Percentiles rank a stretch among this genome's conserved stretches.
phyloP scores from a whole-genome alignment of 768 basidiomycete species.

The Pholiota molesta region DNA sequence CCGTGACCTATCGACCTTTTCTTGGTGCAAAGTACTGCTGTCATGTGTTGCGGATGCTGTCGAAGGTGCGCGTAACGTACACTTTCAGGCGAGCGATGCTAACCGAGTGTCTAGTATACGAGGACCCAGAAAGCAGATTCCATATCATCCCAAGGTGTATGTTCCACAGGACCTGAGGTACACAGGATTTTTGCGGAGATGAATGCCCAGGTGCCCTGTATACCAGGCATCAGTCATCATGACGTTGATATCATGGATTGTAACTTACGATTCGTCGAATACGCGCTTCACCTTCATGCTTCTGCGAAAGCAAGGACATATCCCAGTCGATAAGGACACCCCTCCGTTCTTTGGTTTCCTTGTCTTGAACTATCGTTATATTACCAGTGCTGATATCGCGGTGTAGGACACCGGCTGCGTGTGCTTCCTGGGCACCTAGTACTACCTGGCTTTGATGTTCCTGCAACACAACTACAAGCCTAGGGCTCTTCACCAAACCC shows the following conservation, averaged over 20 bases:
- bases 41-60: neutral
- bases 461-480: no score
- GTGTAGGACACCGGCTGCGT: neutral
- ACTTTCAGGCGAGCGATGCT: no score
- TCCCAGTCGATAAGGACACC: constrained; percentile 1
- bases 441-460: no score
- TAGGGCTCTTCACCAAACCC: no score
- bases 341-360: neutral
- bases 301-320: neutral
- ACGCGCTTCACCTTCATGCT: neutral
- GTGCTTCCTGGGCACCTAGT: neutral
- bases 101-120: neutral
- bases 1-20: neutral
- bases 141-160: neutral
- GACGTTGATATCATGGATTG: neutral
- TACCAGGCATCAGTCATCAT: neutral
- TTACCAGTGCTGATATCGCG: constrained; percentile 6
- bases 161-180: neutral
- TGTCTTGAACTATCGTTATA: constrained; percentile 6
- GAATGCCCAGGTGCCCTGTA: neutral
- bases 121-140: neutral
- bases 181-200: neutral
- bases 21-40: neutral
- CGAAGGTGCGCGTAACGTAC: neutral
- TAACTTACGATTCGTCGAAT: neutral